Percentiles rank a stretch among this genome's conserved stretches.
Evolutionary conservation across 2,329 filamentous ascomycete genomes (phyloP).

Genomic region (Paracamarosporium sp.): DNA sequence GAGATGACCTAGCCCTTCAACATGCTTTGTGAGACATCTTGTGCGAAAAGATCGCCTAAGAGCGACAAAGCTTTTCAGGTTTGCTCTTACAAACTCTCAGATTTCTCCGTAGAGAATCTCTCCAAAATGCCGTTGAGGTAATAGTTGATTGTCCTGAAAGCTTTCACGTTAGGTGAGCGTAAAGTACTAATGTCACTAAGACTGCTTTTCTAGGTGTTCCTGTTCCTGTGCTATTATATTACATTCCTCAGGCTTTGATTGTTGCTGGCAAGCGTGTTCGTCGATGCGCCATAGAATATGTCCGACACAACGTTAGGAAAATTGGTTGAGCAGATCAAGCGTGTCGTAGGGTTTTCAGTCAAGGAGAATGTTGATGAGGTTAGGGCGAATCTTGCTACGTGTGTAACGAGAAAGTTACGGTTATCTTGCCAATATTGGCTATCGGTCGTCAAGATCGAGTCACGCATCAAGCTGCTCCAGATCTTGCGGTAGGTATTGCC

Average conservation of each 20-base stretch:
- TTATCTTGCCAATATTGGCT: conserved; percentile 9
- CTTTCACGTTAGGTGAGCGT: not conserved
- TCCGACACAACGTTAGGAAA: conserved; percentile 16
- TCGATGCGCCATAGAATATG: conserved; percentile 14
- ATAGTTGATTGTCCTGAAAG: not conserved
- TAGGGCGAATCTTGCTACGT: conserved; percentile 13
- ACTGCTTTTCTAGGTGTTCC: conserved; percentile 9
- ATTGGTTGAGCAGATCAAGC: conserved; percentile 10
- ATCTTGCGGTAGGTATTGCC: conserved; percentile 9
- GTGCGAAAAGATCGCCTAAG: not conserved
- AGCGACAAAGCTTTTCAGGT: not conserved
- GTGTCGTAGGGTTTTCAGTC: conserved; percentile 11
- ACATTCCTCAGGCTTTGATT: conserved; percentile 14
- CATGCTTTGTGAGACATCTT: not conserved
- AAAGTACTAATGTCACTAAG: not conserved
- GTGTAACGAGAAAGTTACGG: conserved; percentile 5
- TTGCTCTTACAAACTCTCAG: not conserved
- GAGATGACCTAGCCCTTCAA: not conserved
- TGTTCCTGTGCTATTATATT: conserved; percentile 9
- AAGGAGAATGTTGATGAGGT: conserved; percentile 7
- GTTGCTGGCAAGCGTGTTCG: conserved; percentile 6
- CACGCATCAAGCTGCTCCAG: conserved; percentile 14
- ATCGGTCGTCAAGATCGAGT: conserved; percentile 14
- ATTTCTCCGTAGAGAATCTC: not conserved
- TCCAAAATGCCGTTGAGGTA: not conserved